Percentiles rank a stretch among this genome's conserved stretches.
phyloP scores from a whole-genome alignment of 1,284 basidiomycete genomes.

The Leccinum fallax region DNA sequence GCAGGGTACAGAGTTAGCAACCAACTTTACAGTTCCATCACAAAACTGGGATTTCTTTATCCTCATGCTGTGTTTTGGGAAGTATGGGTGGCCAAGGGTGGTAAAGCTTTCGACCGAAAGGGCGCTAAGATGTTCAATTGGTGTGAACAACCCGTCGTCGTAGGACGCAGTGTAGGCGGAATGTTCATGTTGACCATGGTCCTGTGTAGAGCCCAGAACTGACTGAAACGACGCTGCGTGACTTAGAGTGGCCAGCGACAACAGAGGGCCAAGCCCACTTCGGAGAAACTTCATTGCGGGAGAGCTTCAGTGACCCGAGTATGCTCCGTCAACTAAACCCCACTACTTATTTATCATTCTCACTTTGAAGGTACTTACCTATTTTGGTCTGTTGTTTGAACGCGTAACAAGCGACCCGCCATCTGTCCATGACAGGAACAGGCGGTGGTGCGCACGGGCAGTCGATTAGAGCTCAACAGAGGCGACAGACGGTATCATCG shows the following conservation, averaged over 20 bases:
- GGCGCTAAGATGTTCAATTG: constrained; percentile 35
- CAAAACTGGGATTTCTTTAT: constrained; percentile 48
- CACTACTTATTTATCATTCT: too few relatives aligned
- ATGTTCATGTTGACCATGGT: not conserved
- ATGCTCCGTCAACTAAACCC: too few relatives aligned
- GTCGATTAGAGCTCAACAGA: too few relatives aligned
- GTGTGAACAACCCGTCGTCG: constrained; percentile 31
- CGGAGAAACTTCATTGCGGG: constrained; percentile 14
- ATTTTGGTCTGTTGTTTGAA: too few relatives aligned
- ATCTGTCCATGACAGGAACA: too few relatives aligned
- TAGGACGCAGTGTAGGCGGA: constrained; percentile 14
- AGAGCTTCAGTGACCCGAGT: not conserved
- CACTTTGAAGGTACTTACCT: too few relatives aligned
- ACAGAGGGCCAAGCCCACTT: constrained; percentile 5
- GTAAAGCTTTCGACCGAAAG: constrained; percentile 50
- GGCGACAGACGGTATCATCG: too few relatives aligned
- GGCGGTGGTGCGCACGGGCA: too few relatives aligned
- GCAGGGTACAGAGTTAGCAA: constrained; percentile 12
- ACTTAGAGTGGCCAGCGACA: constrained; percentile 22
- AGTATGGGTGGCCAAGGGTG: constrained; percentile 51
- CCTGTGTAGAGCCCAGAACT: constrained; percentile 5
- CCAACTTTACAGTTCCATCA: constrained; percentile 30
- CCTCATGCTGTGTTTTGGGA: constrained; percentile 54
- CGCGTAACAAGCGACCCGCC: too few relatives aligned
- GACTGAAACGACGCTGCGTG: constrained; percentile 20